These are phyloP conservation scores for Eragrostis curvula DNA, from an alignment of 176 grass and related monocot species.

Conservation along the genomic window DNA sequence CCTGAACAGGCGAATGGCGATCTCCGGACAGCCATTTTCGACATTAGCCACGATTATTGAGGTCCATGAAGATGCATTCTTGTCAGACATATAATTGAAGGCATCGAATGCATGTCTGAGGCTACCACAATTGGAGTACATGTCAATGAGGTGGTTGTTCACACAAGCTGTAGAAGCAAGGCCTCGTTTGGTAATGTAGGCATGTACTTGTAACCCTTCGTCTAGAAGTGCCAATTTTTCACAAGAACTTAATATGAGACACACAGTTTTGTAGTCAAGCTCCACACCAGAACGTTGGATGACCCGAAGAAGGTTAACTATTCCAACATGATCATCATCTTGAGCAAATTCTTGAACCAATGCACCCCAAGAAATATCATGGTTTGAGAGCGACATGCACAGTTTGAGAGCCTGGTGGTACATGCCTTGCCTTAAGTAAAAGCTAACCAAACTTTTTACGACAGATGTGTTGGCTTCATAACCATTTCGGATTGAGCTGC, in stretches of 20 bases:
- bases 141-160: slow-evolving; percentile 54
- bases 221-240: slow-evolving; percentile 29
- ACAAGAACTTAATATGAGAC: slow-evolving; percentile 51
- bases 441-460: slow-evolving; percentile 47
- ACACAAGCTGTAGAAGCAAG: slow-evolving; percentile 41
- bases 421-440: slow-evolving; percentile 38
- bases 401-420: slow-evolving; percentile 37
- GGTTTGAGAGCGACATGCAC: slow-evolving; percentile 42
- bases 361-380: slow-evolving; percentile 45
- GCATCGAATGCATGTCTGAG: slow-evolving; percentile 54
- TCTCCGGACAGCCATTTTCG: slow-evolving; percentile 48
- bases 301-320: slow-evolving; percentile 47
- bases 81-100: slow-evolving; percentile 54
- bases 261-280: slow-evolving; percentile 37
- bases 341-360: slow-evolving; percentile 47
- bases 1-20: slow-evolving; percentile 51
- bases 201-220: slow-evolving; percentile 60
- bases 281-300: slow-evolving; percentile 43
- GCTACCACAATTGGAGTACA: slow-evolving; percentile 64
- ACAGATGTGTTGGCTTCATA: slow-evolving; percentile 51
- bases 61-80: slow-evolving; percentile 61
- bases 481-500: slow-evolving; percentile 55
- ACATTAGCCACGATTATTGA: slow-evolving; percentile 58
- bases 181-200: slow-evolving; percentile 56
- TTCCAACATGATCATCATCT: slow-evolving; percentile 40